phyloP scores from a whole-genome alignment of 495 filamentous ascomycete species.

The Copromyces sp. region DNA sequence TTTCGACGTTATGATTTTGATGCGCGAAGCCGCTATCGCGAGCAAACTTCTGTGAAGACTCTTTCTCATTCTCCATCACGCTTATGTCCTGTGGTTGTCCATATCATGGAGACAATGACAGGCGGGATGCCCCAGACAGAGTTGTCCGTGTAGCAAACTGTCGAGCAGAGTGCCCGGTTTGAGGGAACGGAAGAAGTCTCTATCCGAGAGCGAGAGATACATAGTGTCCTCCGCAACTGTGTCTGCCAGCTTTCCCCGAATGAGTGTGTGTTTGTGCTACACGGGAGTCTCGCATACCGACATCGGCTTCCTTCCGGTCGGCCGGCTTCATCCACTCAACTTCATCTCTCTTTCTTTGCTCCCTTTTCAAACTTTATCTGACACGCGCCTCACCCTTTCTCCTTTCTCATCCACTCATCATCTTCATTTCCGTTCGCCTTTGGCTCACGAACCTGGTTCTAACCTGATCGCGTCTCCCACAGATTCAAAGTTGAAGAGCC shows the following conservation, averaged over 20 bases:
- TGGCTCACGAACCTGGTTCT: constrained; percentile 1
- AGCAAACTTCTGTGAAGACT: background rate
- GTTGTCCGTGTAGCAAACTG: background rate
- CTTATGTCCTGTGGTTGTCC: background rate
- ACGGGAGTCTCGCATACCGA: background rate
- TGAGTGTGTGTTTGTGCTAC: background rate
- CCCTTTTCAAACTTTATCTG: background rate
- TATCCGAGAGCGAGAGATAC: background rate
- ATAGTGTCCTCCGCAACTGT: background rate
- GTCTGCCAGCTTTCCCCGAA: background rate
- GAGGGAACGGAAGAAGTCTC: background rate
- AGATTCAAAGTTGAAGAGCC: constrained; percentile 82
- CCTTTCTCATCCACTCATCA: background rate
- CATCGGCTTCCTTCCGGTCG: background rate
- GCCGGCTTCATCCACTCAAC: background rate
- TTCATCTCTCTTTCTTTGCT: background rate
- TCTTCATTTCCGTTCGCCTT: background rate
- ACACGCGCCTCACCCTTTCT: background rate
- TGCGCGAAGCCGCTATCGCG: background rate
- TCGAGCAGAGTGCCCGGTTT: background rate
- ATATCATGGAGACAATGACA: background rate
- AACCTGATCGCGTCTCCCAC: constrained; percentile 3
- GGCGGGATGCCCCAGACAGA: background rate
- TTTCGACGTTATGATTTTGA: background rate
- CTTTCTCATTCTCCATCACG: background rate